Evolutionary conservation across 306 rosid species (phyloP), one percentile per base, ranked within the genome.

Genomic region (Adenanthera pavonina): DNA sequence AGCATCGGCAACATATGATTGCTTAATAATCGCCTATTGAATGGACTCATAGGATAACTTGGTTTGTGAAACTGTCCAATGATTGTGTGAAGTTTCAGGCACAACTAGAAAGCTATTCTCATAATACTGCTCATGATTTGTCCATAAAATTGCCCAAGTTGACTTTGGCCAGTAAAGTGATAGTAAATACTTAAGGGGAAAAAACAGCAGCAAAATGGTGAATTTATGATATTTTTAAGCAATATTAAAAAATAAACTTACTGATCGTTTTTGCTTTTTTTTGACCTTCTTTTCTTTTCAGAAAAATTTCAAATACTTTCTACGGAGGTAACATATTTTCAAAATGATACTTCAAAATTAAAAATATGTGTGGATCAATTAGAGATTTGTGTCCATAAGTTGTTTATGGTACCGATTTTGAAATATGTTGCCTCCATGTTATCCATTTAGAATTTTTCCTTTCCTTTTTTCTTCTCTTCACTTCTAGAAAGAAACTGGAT

Each of bases 1-100:
- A 11, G 35, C 38, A 30, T 10, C 3, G 38, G 66, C 66, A 59
- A 11, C 66, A 10, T 59, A 25, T 10, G 66, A 59, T 25, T 25
- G 38, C 66, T 3, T 59, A 25, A 59, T 25, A 38, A 20, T 59
- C 0, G 10, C 13, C 12, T 57, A 9, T 20, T 20, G 8, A 4
- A 12, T 33, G 33, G 17, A 61, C 33, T 61, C 3, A 34, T 12
- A 15, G 43, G n/a, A 33, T 61, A 33, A 5, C 68, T 61, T 61
- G 2, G 41, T 33, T 61, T 61, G 68, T 6, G 9, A 12, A 61
- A 30, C 17, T 33, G n/a, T 61, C 41, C 41, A 33, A 61, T 25
- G 7, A 61, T 61, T 61, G n/a, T 25, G 38, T 59, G 66, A 59
- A 59, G 66, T 59, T 59, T 59, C 66, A 15, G 66, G 38, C 66